Evolutionary conservation across 2,329 filamentous ascomycete genomes (phyloP), one percentile per base, ranked within the genome.

Genomic region (Ceratocystis colombiana): DNA sequence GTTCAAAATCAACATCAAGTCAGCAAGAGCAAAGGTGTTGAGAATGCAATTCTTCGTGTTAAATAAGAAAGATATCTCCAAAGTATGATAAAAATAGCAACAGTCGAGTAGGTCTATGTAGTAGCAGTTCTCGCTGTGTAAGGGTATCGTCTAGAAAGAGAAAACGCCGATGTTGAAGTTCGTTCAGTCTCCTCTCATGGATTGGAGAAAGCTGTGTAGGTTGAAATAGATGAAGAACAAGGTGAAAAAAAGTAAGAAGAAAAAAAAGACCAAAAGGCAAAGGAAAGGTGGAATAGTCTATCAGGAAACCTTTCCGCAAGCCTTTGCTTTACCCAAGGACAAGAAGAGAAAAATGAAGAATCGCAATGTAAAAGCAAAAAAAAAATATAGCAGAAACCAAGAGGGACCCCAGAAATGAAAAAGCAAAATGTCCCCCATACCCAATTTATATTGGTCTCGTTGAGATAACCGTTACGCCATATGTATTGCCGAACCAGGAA

Each of bases 91-190:
- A 28, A 37, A 33, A 59, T 59, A 59, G 55, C 55, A 59, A 59
- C 55, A 59, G 55, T 59, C 55, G 55, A 59, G 55, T 41, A 41
- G 37, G 37, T 59, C 55, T 59, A 59, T 30, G 6, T 30, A n/a
- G 30, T 59, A 59, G 28, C 33, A 20, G 37, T 41, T 41, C 55
- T 59, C 55, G 55, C 55, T 10, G 55, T 33, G 55, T 59, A 59
- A 59, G 55, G 55, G 55, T 59, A 63, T 76, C 71, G 74, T 75
- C 75, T 74, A 74, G 75, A 75, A 73, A 76, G 76, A 73, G 71
- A 73, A 77, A 78, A 78, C 61, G 61, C 61, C 61, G 75, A 78
- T 77, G 77, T 78, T 78, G 77, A 78, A 78, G 69, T 77, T 77
- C 76, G 77, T 78, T 76, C 75, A 72, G 74, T 76, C 77, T 73